These are phyloP conservation scores for Podaxis sp. DNA, from an alignment of 768 basidiomycete species.

Conservation along the genomic window DNA sequence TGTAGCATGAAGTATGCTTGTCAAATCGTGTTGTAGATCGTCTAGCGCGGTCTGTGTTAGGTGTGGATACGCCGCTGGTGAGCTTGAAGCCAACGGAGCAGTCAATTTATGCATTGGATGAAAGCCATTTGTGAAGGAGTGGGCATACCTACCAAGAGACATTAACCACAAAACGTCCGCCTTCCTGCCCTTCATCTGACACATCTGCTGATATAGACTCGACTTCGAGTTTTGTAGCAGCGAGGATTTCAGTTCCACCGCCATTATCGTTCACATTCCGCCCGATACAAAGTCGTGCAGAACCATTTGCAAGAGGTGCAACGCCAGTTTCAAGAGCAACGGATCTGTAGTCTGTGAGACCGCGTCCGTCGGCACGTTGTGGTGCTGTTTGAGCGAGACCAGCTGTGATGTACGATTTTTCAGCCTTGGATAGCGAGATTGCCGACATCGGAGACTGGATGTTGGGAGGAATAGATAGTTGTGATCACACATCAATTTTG, in stretches of 20 bases:
- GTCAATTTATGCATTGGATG: background rate
- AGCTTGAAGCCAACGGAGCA: slow-evolving; percentile 41
- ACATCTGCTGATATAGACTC: slow-evolving; percentile 51
- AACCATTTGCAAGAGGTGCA: slow-evolving; percentile 82
- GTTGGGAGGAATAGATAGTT: background rate
- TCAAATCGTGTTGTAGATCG: slow-evolving; percentile 75
- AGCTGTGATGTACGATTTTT: slow-evolving; percentile 72
- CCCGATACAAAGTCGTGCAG: slow-evolving; percentile 75
- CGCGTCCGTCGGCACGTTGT: slow-evolving; percentile 76
- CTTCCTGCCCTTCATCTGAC: slow-evolving; percentile 52
- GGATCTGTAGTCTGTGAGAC: slow-evolving; percentile 62
- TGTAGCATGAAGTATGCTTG: slow-evolving; percentile 58
- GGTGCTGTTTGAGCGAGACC: slow-evolving; percentile 61
- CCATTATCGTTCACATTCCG: slow-evolving; percentile 34
- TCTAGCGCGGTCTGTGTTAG: slow-evolving; percentile 64
- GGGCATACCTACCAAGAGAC: slow-evolving; percentile 71
- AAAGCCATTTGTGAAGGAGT: background rate
- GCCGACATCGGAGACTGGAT: background rate
- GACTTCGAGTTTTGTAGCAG: slow-evolving; percentile 78
- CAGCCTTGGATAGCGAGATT: slow-evolving; percentile 66
- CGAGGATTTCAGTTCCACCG: slow-evolving; percentile 76
- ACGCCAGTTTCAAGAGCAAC: slow-evolving; percentile 77
- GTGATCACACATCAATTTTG: too few species aligned
- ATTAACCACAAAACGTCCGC: slow-evolving; percentile 49
- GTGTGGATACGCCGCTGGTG: slow-evolving; percentile 78